phyloP scores from a whole-genome alignment of 2,329 filamentous ascomycete species.

The Phialemonium atrogriseum region DNA sequence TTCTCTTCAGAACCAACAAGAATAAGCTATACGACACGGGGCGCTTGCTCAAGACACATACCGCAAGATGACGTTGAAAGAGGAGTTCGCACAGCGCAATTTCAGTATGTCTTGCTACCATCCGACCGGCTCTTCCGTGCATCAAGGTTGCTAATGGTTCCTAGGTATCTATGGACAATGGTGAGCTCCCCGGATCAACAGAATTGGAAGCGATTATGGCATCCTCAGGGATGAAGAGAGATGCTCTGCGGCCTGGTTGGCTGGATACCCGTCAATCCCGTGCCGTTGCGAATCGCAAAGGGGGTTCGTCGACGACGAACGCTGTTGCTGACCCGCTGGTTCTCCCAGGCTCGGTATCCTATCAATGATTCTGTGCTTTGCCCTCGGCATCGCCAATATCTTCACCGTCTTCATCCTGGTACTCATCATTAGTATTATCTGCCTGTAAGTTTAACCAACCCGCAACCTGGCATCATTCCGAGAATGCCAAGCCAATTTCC shows the following conservation, averaged over 20 bases:
- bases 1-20: background rate
- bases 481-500: too few relatives aligned
- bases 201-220: background rate
- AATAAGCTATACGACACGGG: too few relatives aligned
- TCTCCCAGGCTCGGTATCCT: slow-evolving; percentile 55
- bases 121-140: background rate
- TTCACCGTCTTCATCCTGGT: slow-evolving; percentile 43
- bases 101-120: slow-evolving; percentile 50
- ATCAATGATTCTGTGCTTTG: slow-evolving; percentile 63
- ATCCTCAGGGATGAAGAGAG: background rate
- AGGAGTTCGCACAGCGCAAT: slow-evolving; percentile 65
- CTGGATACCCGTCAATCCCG: background rate
- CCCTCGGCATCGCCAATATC: slow-evolving; percentile 60
- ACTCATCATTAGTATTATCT: slow-evolving; percentile 44
- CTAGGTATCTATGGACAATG: slow-evolving; percentile 70
- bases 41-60: too few relatives aligned
- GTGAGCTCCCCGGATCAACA: slow-evolving; percentile 35
- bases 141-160: slow-evolving; percentile 22
- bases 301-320: background rate
- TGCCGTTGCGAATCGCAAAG: slow-evolving; percentile 1
- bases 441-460: slow-evolving; percentile 49
- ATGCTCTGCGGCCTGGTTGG: slow-evolving; percentile 3
- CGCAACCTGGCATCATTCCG: too few relatives aligned
- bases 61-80: slow-evolving; percentile 63
- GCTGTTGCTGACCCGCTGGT: slow-evolving; percentile 10